Base-by-base conservation (phyloP, 1,284 basidiomycete genomes). In the Amylostereum chailletii region DNA sequence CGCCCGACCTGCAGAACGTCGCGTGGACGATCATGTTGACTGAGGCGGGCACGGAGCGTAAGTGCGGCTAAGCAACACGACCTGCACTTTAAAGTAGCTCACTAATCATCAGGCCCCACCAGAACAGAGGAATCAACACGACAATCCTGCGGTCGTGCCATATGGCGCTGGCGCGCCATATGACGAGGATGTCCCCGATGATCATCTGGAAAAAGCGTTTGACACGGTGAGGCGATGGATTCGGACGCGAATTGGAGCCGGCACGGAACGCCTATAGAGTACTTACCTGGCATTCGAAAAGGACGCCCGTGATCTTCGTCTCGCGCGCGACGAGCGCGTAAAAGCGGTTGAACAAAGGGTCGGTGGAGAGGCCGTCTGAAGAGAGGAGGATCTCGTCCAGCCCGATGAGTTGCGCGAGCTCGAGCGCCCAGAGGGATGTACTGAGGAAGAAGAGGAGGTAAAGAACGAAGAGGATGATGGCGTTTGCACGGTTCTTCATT, bases 151-250 rank as follows among this genome's bases (percentile, higher is more conserved):
- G 37, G 26, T 54, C 53, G 41, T 51, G 49, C 53, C 53, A 54
- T 27, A 54, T 54, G 4, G 53, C 53, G 45, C 42, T 36, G 5
- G 48, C 50, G 26, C 53, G 47, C 53, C 53, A 54, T n/a, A 54
- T 54, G 4, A 54, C 53, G 29, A 54, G 43, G 19, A 54, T 42
- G 30, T 54, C 53, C 1, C 53, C 53, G 26, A 51, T 19, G 7
- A 54, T 54, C 53, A 54, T 54, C 53, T 54, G 31, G 19, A 34
- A 36, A 32, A 27, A 10, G 4, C 4, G 33, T 8, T 37, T 7
- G n/a, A n/a, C 36, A 37, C 36, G n/a, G 26, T 19, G 34, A 19
- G 11, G 34, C 27, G 10, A 5, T 7, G 27, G 5, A 2, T n/a
- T 33, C n/a, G 5, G 40, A 27, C 10, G 45, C 33, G 30, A 36